Base-by-base conservation (phyloP, 805 yeast species). In the Lipomyces spencermartinsiae region DNA sequence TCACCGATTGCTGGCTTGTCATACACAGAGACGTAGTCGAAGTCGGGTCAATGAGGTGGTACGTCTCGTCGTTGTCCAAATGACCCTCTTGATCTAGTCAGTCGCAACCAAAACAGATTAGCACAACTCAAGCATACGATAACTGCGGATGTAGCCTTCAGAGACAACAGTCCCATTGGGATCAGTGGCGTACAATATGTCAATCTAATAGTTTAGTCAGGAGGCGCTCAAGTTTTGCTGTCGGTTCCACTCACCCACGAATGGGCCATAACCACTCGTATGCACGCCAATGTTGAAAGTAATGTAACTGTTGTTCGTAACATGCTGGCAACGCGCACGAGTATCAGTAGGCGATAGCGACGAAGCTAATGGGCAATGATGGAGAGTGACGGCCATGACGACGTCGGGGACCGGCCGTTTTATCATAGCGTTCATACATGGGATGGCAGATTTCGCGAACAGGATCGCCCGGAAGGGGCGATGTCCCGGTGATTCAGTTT, bases 1-100 rank as follows among this genome's bases (percentile, higher is more conserved):
- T 58, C 39, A 61, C 29, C 5, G 63, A 43, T 31, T 60, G 68
- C 63, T 72, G 74, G 51, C 19, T 35, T 19, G 54, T 33, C 59
- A 37, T 63, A 58, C 74, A 72, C 14, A 72, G 54, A 16, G 70
- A 29, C 2, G 67, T 46, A n/a, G 61, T 49, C 3, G 58, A 35
- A 14, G 59, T 46, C 25, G 71, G 73, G 51, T 72, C 59, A 10
- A 72, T 12, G 19, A 72, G 58, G 49, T 69, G 66, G 57, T 67
- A 72, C 7, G 74, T 72, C 46, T 72, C 74, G 29, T 10, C 35
- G n/a, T 10, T 61, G 46, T 72, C 74, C 43, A 61, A 43, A 53
- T 72, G 74, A 31, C 74, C 74, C 43, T 61, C 67, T 64, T 34
- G 16, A 5, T n/a, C 29, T n/a, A 16, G 35, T 31, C 14, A 51